Conservation (phyloP, 345 rosid species). For the Arabis alpina region DNA sequence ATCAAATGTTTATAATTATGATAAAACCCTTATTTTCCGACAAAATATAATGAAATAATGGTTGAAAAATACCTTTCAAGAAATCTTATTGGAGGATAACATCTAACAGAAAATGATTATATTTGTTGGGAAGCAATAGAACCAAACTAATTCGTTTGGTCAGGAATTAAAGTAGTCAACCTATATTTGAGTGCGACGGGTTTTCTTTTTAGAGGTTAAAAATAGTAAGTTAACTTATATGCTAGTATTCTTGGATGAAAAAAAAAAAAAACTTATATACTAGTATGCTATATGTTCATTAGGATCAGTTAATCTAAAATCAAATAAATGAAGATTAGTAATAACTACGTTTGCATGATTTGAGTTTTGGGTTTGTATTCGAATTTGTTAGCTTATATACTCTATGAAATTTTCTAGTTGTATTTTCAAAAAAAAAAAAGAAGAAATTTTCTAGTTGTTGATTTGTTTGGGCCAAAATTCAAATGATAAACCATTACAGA, state of each 20-base stretch:
- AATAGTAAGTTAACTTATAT: not conserved
- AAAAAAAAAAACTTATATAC: no score
- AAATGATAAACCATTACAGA: not conserved
- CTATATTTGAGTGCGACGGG: conserved; percentile 31
- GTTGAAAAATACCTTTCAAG: conserved; percentile 39
- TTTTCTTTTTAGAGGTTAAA: not conserved
- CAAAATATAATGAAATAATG: not conserved
- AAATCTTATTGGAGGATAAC: conserved; percentile 34
- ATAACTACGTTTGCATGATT: not conserved
- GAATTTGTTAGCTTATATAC: not conserved
- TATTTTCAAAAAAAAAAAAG: not conserved
- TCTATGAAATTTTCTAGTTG: no score
- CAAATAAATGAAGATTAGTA: not conserved
- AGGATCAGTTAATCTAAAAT: not conserved
- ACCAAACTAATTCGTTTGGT: conserved; percentile 37
- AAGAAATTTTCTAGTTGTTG: not conserved
- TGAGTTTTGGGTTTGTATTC: not conserved
- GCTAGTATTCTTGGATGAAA: no score
- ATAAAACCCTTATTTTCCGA: not conserved
- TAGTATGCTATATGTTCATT: not conserved
- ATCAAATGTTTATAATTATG: not conserved
- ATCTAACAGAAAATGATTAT: conserved; percentile 36
- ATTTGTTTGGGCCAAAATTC: not conserved
- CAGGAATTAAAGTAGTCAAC: conserved; percentile 24
- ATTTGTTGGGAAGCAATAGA: conserved; percentile 38